Evolutionary conservation across 192 early-diverging fungal species (phyloP).

Genomic region (Dissophora ornata): DNA sequence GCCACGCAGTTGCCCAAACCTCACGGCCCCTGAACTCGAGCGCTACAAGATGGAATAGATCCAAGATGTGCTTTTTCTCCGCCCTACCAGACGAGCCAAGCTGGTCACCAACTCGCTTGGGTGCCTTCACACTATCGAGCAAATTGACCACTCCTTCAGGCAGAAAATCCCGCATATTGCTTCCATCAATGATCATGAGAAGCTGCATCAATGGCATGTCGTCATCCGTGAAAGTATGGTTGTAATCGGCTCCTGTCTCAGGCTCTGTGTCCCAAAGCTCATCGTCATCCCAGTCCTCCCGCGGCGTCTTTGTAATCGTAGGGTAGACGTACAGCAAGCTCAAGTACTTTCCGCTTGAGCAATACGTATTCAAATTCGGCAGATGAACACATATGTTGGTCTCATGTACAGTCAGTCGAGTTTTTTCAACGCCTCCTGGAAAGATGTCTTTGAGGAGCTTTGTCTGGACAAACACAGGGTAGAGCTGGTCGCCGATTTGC

Average conservation of each 20-base stretch:
- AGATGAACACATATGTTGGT: constrained; percentile 27
- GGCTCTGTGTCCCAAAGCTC: too few species aligned
- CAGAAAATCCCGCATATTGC: constrained; percentile 33
- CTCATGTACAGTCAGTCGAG: constrained; percentile 46
- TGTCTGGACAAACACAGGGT: constrained; percentile 45
- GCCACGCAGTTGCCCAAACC: too few species aligned
- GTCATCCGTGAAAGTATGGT: too few species aligned
- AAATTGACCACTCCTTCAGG: constrained; percentile 27
- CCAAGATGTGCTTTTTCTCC: constrained; percentile 29
- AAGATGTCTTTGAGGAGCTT: constrained; percentile 26
- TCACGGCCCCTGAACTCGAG: too few species aligned
- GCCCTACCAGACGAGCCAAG: constrained; percentile 22
- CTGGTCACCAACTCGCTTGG: constrained; percentile 36
- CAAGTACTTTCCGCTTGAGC: constrained; percentile 45
- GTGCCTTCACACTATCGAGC: constrained; percentile 27
- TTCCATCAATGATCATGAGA: constrained; percentile 37
- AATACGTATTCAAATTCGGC: constrained; percentile 31
- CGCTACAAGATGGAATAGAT: too few species aligned
- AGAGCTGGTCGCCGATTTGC: constrained; percentile 30
- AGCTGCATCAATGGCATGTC: too few species aligned
- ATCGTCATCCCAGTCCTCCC: constrained; percentile 28
- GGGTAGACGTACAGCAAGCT: constrained; percentile 41
- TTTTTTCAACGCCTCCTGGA: constrained; percentile 35
- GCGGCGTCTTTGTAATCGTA: constrained; percentile 22
- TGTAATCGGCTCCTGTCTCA: too few species aligned